Percentiles rank a stretch among this genome's conserved stretches.
Evolutionary conservation across 306 rosid species (phyloP).

Genomic region (Vachellia collinsii): DNA sequence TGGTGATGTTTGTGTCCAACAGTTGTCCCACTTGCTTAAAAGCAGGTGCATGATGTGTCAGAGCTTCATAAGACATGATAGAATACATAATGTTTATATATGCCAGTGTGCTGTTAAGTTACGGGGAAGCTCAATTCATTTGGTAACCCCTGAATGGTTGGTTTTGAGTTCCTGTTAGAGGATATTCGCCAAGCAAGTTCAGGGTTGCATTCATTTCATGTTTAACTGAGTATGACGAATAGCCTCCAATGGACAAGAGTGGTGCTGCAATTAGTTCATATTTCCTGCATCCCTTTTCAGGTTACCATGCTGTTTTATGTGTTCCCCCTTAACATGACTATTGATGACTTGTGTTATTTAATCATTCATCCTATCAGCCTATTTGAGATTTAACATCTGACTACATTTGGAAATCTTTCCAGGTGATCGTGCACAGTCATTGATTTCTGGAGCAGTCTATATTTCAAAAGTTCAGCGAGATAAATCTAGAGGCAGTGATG

Average conservation of each 20-base stretch:
- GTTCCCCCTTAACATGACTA: conserved; percentile 6
- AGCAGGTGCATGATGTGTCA: not conserved
- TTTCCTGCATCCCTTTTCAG: conserved; percentile 43
- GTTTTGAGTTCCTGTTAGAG: conserved; percentile 46
- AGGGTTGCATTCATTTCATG: conserved; percentile 38
- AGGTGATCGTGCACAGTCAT: conserved; percentile 51
- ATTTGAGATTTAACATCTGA: conserved; percentile 35
- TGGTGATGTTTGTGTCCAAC: not conserved
- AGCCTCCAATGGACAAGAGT: conserved; percentile 40
- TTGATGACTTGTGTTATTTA: conserved; percentile 12
- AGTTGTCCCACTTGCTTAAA: not conserved
- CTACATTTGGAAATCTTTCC: conserved; percentile 37
- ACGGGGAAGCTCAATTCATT: not conserved
- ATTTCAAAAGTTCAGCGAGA: conserved; percentile 50
- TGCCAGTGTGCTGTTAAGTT: not conserved
- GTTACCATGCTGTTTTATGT: conserved; percentile 38
- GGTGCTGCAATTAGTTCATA: conserved; percentile 47
- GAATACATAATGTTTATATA: not conserved
- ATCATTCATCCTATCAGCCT: conserved; percentile 18
- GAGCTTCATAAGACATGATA: conserved; percentile 6
- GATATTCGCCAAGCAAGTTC: conserved; percentile 69
- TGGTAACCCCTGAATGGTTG: conserved; percentile 31
- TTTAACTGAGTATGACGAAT: conserved; percentile 50
- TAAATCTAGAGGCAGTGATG: conserved; percentile 40
- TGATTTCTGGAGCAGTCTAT: conserved; percentile 48